A percentile compares a stretch with the other conserved stretches of the same genome.
phyloP scores from a whole-genome alignment of 805 yeast genomes.

The Metschnikowia similis region DNA sequence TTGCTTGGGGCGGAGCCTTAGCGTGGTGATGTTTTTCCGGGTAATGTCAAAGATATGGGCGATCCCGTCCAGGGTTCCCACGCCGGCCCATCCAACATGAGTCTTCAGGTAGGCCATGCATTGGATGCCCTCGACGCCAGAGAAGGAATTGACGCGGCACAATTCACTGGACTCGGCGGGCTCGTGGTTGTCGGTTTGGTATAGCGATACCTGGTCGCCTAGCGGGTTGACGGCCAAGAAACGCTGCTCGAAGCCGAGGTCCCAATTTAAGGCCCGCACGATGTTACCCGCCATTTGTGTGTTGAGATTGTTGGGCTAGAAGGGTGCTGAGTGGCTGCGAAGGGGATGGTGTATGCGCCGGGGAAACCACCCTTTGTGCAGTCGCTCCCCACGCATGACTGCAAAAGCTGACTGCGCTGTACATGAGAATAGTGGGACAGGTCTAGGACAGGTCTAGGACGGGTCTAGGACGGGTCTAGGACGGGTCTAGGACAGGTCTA shows the following conservation, averaged over 20 bases:
- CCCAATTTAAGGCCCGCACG: constrained; percentile 59
- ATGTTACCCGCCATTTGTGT: constrained; percentile 54
- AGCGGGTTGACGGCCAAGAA: constrained; percentile 70
- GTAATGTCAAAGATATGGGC: constrained; percentile 60
- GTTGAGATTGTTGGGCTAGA: neutral
- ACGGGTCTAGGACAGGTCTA: too few species aligned
- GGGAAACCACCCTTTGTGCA: neutral
- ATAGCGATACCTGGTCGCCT: constrained; percentile 73
- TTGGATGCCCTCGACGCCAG: constrained; percentile 65
- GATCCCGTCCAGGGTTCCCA: constrained; percentile 70
- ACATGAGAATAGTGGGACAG: too few species aligned
- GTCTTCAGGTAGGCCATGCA: constrained; percentile 59
- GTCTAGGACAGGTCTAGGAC: too few species aligned
- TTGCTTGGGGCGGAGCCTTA: constrained; percentile 56
- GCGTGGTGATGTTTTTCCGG: constrained; percentile 28
- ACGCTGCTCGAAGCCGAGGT: constrained; percentile 49
- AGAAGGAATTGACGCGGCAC: constrained; percentile 46
- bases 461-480: too few species aligned
- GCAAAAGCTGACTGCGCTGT: neutral
- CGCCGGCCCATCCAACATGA: constrained; percentile 58
- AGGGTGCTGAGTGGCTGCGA: neutral
- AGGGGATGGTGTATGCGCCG: neutral
- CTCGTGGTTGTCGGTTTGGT: constrained; percentile 32
- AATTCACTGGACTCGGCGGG: constrained; percentile 51
- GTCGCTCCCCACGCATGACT: neutral